phyloP scores from a whole-genome alignment of 2,329 filamentous ascomycete species.

The Thelonectria rubi region DNA sequence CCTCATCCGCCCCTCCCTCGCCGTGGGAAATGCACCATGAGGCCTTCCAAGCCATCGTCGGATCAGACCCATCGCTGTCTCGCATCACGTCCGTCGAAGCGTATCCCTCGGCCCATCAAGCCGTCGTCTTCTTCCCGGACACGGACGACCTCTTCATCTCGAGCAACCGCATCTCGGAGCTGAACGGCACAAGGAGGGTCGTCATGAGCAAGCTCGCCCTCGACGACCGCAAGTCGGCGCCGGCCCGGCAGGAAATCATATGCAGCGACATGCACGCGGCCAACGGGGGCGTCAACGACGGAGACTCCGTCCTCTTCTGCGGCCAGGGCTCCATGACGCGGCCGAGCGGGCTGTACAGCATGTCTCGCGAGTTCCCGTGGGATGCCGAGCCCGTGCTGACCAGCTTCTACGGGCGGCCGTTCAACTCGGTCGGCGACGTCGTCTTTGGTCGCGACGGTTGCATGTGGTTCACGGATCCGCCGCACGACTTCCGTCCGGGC shows the following conservation, averaged over 20 bases:
- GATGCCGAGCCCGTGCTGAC: conserved; percentile 42
- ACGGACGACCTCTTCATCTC: conserved; percentile 44
- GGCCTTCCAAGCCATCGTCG: background rate
- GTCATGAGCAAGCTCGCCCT: conserved; percentile 42
- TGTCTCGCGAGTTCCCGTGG: conserved; percentile 44
- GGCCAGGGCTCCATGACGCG: conserved; percentile 46
- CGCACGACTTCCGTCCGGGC: conserved; percentile 57
- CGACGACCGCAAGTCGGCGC: background rate
- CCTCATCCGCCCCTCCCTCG: background rate
- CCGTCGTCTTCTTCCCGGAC: conserved; percentile 45
- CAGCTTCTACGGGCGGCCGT: conserved; percentile 53
- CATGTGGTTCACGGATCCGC: conserved; percentile 61
- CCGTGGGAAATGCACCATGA: background rate
- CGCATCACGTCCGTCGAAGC: conserved; percentile 10
- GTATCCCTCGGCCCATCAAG: conserved; percentile 59
- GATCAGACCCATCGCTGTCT: background rate
- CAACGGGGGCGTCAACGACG: conserved; percentile 58
- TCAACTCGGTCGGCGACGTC: conserved; percentile 60
- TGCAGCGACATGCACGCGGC: conserved; percentile 50
- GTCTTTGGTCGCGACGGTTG: conserved; percentile 51
- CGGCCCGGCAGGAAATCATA: conserved; percentile 38
- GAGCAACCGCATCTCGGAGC: conserved; percentile 43
- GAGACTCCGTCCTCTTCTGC: conserved; percentile 50
- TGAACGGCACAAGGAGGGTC: conserved; percentile 31
- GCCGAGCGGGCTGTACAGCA: conserved; percentile 42